Evolutionary conservation across 73 alveolate genomes (phyloP), one percentile per base, ranked within the genome.

Genomic region (Strombidium stylifer): DNA sequence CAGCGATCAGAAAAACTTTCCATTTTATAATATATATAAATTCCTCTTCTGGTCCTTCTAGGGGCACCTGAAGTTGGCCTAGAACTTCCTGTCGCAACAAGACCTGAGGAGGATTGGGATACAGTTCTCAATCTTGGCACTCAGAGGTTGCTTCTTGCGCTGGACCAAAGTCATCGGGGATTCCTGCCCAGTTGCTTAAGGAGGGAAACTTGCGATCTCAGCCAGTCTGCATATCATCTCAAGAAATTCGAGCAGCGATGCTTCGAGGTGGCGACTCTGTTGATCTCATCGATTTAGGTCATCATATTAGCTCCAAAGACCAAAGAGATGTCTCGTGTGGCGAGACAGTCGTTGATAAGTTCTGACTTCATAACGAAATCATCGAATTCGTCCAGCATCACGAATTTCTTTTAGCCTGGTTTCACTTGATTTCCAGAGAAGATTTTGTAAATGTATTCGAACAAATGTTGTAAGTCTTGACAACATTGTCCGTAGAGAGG

Each of bases 211-310:
- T 14, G 79, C 79, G 45, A 37, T 64, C 10, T 81, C 91, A 41
- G 82, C 83, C 12, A 73, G 48, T 45, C 91, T 81, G n/a, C 69
- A 74, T 1, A 81, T 40, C 1, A 82, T 89, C 36, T 82, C 93
- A 19, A 76, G 30, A 44, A 75, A 82, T 46, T 82, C 93, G 1
- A 66, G 64, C 0, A 72, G 66, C 16, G 78, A 26, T 67, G 76
- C 66, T 36, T 82, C 21, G 42, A 57, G 53, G 11, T 49, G 79
- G 31, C 85, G 47, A 53, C 77, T 85, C 26, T 18, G 30, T 82
- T 76, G 10, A 82, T 34, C 45, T 82, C 93, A 54, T 82, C 84
- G 0, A 82, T 54, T 47, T 82, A n/a, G 25, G 86, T 71, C 85
- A 51, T 50, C 40, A 77, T 67, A 2, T 85, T 50, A 6, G 65